Evolutionary conservation across 163 green algal genomes (phyloP), one percentile per base, ranked within the genome.

Genomic region (Volvox carteri): DNA sequence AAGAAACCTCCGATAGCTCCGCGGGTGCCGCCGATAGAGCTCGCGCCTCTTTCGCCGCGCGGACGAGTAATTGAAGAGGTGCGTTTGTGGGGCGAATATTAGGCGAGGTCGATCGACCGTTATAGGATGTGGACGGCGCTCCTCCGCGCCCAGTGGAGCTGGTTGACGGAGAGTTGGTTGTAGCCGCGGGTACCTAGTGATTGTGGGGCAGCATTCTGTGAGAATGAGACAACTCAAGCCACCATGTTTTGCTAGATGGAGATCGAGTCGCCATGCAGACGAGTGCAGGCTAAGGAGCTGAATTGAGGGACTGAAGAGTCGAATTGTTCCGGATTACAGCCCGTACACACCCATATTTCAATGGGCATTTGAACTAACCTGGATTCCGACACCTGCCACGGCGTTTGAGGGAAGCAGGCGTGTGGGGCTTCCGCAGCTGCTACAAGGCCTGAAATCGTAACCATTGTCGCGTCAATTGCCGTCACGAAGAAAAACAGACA

Each of bases 61-160:
- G 67, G 5, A 88, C 68, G 0, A 88, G 68, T 7, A 74, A 81
- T 74, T 88, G 83, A 25, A 83, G 50, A 0, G 83, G 68, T 19
- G 39, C 68, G 35, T 74, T 88, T 5, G 62, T 58, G 1, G 83
- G 35, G 9, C 83, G 67, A 23, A 28, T 4, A 2, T 11, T 73
- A 4, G 33, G 46, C 5, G 33, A 25, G 8, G 33, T 12, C 14
- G 79, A 23, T 6, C 16, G 25, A 0, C 65, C 68, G 1, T 30
- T 60, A 65, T 42, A 72, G 21, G 33, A 56, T 8, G 65, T 72
- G 0, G 79, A 78, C 3, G 60, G 12, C 14, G 77, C 6, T 33
- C 81, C 48, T 0, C 33, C 67, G 21, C 44, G 33, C 0, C 58
- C 39, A 19, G 33, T 65, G 1, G 44, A 60, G n/a, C 60, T 67